Base-by-base conservation (phyloP, 768 basidiomycete genomes). In the Podaxis sp. region DNA sequence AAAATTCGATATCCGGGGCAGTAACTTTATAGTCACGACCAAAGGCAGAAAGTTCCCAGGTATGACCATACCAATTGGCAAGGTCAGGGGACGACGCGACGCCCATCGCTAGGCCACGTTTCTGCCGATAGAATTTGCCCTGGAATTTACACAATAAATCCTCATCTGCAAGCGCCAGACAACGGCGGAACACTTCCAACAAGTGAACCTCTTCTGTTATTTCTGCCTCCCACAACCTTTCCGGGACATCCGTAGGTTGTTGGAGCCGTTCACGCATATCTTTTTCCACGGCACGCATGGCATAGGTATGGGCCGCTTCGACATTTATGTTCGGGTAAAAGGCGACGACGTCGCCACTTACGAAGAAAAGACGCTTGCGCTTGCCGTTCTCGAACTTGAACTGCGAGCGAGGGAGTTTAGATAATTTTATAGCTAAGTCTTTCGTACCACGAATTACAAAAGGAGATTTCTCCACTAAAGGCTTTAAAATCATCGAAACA, bases 101-200 rank as follows among this genome's bases (percentile, higher is more conserved):
- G 8, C 74, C 74, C 72, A 75, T 76, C 13, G 74, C 73, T 1
- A 74, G 61, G 12, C 74, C 72, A 33, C 62, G 58, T 19, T 55
- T 12, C 66, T 76, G 75, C n/a, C 40, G n/a, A 54, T 66, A 75
- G 6, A 61, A 46, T 27, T 67, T 56, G n/a, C 65, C 59, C 9
- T 68, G 27, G 59, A 65, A 75, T 40, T 65, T 64, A 22, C 53
- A 59, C 1, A 74, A 24, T 9, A 76, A 57, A 17, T 74, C 61
- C 4, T 29, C 63, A 64, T 70, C 69, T 1, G 63, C 70, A 11
- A 69, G 51, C 2, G 47, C 15, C 2, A 74, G 46, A 25, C 60
- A 66, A 0, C 22, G 11, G 13, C 60, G 13, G 40, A 71, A 71
- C 7, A 70, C 13, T n/a, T 13, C 40, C 40, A 41, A 13, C 12